phyloP scores from a whole-genome alignment of 441 rosid genomes.

The Pelargonium cotyledonis region DNA sequence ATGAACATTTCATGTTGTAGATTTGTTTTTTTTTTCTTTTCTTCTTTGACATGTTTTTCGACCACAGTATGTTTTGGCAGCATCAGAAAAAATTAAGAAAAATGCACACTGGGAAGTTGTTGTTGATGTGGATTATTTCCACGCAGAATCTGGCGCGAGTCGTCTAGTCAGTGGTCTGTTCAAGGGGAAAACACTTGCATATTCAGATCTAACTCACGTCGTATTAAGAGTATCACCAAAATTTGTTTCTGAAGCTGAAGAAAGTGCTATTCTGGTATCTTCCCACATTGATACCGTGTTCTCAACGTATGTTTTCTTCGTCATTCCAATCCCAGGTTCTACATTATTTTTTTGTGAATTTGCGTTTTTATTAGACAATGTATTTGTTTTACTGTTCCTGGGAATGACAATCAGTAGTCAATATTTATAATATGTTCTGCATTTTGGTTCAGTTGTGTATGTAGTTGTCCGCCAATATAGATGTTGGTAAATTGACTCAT shows the following conservation, averaged over 20 bases:
- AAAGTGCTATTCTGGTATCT: conserved; percentile 76
- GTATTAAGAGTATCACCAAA: conserved; percentile 74
- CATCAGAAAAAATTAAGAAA: conserved; percentile 49
- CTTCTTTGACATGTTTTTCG: conserved; percentile 25
- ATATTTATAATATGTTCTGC: conserved; percentile 6
- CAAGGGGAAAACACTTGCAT: conserved; percentile 69
- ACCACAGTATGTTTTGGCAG: conserved; percentile 73
- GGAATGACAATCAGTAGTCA: not conserved
- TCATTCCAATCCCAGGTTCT: conserved; percentile 12
- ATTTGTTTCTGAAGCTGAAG: conserved; percentile 61
- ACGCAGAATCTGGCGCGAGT: conserved; percentile 57
- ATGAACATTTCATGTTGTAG: conserved; percentile 11
- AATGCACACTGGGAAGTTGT: conserved; percentile 83
- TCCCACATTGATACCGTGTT: conserved; percentile 94
- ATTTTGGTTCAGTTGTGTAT: conserved; percentile 8
- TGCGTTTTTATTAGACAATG: not conserved
- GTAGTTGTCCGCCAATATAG: conserved; percentile 3
- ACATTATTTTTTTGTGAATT: conserved; percentile 3
- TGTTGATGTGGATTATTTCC: conserved; percentile 76
- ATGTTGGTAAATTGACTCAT: not conserved
- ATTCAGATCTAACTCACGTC: conserved; percentile 73
- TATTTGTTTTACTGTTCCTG: conserved; percentile 1
- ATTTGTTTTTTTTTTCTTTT: conserved; percentile 2
- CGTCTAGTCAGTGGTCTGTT: conserved; percentile 58
- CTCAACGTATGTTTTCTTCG: conserved; percentile 57